Evolutionary conservation across 225 moss, liverwort and hornwort genomes (phyloP), one percentile per base, ranked within the genome.

Genomic region (Climacium dendroides): DNA sequence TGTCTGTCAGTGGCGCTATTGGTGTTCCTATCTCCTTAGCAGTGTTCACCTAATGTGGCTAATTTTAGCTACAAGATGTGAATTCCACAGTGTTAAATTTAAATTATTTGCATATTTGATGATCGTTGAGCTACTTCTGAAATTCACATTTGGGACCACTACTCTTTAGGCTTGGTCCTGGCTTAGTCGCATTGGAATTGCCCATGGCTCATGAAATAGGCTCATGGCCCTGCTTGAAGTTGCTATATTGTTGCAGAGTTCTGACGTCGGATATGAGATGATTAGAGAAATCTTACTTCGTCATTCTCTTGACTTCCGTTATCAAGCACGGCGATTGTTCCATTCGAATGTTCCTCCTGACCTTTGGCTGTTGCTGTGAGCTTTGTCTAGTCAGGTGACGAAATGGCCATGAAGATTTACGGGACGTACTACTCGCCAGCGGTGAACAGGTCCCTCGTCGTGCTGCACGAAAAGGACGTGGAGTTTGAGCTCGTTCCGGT

Each of bases 331-430:
- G 13, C 23, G 34, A 52, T 52, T 43, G 61, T 35, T 53, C 19
- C 50, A 34, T 63, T 74, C 55, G 35, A 54, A 22, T 57, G 28
- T 26, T 37, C 62, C 19, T 62, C 30, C 72, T 84, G 58, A 90
- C 19, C 13, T 41, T 28, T 54, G 78, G 34, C 25, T 15, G 41
- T 35, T 55, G 79, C 25, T 63, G 43, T 87, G 70, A 63, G 73
- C 64, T 74, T 28, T 50, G 67, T 67, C 74, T 26, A 77, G 80
- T 59, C 41, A 78, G 84, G 89, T 67, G 84, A 84, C 62, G 70
- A 80, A 85, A 91, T 93, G 91, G 81, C 91, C 17, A 74, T 55
- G 25, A 93, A 93, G 88, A 63, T 73, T 88, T 88, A 93, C 41
- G 93, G 93, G 70, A 85, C 89, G 20, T 91, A 88, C 83, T 89